These are phyloP conservation scores for Fomes fomentarius DNA, from an alignment of 1,284 basidiomycete species.

Conservation along the genomic window DNA sequence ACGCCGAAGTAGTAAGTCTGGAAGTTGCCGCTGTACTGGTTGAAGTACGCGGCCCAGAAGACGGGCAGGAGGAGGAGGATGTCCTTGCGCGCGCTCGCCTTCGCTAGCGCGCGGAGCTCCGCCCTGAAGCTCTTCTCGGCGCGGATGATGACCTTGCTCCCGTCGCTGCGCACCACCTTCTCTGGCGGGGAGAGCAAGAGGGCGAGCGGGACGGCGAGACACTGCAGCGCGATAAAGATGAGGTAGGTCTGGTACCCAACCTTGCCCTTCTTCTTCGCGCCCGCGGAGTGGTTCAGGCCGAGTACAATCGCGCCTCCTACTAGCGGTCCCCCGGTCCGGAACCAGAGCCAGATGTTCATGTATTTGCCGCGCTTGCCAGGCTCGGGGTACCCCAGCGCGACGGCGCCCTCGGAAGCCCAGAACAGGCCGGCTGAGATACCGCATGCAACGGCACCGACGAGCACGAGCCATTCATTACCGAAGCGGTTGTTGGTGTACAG, in stretches of 20 bases:
- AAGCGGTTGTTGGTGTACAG: conserved; percentile 18
- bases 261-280: conserved; percentile 9
- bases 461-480: conserved; percentile 17
- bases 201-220: conserved; percentile 3
- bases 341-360: conserved; percentile 15
- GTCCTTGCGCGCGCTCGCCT: background rate
- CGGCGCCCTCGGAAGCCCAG: conserved; percentile 15
- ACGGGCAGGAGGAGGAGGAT: background rate
- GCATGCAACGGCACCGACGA: conserved; percentile 13
- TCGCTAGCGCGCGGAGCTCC: conserved; percentile 6
- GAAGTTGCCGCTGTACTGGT: background rate
- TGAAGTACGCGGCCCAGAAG: conserved; percentile 1
- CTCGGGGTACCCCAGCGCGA: conserved; percentile 15
- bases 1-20: conserved; percentile 10
- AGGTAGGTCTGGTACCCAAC: conserved; percentile 13
- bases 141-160: conserved; percentile 10
- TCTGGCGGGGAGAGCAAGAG: conserved; percentile 12
- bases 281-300: conserved; percentile 6
- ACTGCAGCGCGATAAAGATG: conserved; percentile 15
- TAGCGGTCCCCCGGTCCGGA: conserved; percentile 11
- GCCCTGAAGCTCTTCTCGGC: conserved; percentile 4
- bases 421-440: conserved; percentile 16
- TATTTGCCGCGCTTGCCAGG: conserved; percentile 15
- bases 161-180: conserved; percentile 13
- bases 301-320: conserved; percentile 17